Evolutionary conservation across 2,329 filamentous ascomycete genomes (phyloP).

Genomic region (Xylaria sp.): DNA sequence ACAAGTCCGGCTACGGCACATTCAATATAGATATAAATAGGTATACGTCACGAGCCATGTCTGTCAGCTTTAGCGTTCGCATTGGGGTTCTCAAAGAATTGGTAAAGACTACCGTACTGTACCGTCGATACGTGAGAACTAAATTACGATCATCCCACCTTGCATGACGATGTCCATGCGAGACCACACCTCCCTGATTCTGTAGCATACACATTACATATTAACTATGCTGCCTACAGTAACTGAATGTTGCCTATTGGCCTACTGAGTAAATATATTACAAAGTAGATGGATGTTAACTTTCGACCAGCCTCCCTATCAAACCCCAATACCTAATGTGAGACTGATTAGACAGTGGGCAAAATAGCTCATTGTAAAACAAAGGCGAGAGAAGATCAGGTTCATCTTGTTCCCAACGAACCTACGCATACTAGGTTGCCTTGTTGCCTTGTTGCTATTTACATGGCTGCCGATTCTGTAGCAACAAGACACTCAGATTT

Average conservation of each 20-base stretch:
- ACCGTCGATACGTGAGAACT: conserved; percentile 1
- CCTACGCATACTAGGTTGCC: no score
- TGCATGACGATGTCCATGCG: conserved; percentile 15
- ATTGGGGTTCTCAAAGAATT: background rate
- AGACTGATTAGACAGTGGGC: no score
- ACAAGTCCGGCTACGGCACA: background rate
- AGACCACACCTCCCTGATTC: background rate
- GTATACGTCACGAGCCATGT: conserved; percentile 14
- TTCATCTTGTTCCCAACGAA: background rate
- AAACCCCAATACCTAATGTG: no score
- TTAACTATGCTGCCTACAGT: no score
- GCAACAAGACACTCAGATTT: background rate
- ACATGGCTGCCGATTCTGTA: background rate
- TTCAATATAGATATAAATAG: conserved; percentile 29
- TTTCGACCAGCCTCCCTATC: no score
- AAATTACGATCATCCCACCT: conserved; percentile 29
- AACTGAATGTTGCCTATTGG: background rate
- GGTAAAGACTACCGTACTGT: no score
- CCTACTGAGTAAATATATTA: background rate
- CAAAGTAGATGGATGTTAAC: no score
- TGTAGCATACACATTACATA: background rate
- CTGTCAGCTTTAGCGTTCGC: conserved; percentile 22
- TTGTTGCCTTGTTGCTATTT: background rate
- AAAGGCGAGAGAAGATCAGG: background rate
- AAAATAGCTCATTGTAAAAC: no score